phyloP scores from a whole-genome alignment of 2,329 filamentous ascomycete genomes.

The Xylaria sp. region DNA sequence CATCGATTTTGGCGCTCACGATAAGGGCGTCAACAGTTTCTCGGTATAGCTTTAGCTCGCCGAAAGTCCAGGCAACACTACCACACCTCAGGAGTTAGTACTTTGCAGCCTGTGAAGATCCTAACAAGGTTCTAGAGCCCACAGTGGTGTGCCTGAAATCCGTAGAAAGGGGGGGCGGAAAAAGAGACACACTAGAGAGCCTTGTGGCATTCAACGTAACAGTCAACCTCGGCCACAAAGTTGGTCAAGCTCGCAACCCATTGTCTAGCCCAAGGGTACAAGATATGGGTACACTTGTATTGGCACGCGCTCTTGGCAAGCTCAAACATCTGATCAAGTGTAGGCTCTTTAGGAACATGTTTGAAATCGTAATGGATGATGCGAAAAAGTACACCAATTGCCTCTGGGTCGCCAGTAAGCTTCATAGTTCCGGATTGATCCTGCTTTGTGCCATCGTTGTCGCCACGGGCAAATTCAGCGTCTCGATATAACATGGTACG shows the following conservation, averaged over 20 bases:
- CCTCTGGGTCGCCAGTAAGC: conserved; percentile 36
- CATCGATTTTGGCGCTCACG: conserved; percentile 37
- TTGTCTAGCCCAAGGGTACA: conserved; percentile 42
- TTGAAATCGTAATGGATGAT: conserved; percentile 45
- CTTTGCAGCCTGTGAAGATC: background rate
- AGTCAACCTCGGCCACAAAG: conserved; percentile 19
- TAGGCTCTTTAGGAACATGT: conserved; percentile 32
- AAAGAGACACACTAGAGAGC: conserved; percentile 27
- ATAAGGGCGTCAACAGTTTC: conserved; percentile 43
- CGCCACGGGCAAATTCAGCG: background rate
- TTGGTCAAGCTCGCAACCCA: conserved; percentile 37
- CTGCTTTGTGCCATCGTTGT: background rate
- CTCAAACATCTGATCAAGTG: conserved; percentile 41
- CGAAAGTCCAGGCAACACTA: conserved; percentile 44
- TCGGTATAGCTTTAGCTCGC: conserved; percentile 39
- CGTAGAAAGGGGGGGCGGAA: background rate
- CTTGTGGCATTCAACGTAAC: conserved; percentile 39
- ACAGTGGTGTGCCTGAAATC: background rate
- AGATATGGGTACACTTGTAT: conserved; percentile 42
- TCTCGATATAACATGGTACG: conserved; percentile 34
- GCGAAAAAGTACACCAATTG: conserved; percentile 38
- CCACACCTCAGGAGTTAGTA: conserved; percentile 11
- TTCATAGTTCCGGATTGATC: conserved; percentile 22
- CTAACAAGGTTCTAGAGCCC: background rate
- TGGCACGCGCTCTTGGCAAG: conserved; percentile 35